phyloP scores from a whole-genome alignment of 2,329 filamentous ascomycete species.

The Esteya vermicola region DNA sequence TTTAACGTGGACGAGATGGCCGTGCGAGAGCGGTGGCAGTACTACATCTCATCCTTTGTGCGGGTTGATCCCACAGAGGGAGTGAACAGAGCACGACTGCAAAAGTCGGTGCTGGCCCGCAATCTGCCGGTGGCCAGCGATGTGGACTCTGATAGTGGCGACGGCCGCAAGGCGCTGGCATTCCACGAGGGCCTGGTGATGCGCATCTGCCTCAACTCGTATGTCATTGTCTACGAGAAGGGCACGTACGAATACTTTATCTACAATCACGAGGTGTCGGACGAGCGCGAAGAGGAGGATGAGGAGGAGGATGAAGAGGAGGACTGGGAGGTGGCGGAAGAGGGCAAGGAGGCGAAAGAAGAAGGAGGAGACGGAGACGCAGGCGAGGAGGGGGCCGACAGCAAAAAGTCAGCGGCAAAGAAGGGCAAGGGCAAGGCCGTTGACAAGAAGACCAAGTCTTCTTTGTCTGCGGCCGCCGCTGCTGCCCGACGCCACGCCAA shows the following conservation, averaged over 20 bases:
- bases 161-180: constrained; percentile 42
- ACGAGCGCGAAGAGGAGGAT: constrained; percentile 42
- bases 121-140: constrained; percentile 52
- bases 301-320: constrained; percentile 2
- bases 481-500: too few relatives aligned
- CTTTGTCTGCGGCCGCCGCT: background rate
- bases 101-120: constrained; percentile 55
- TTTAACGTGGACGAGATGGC: constrained; percentile 85
- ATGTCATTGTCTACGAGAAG: constrained; percentile 64
- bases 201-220: constrained; percentile 63
- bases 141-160: constrained; percentile 48
- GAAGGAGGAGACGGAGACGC: background rate
- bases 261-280: constrained; percentile 55
- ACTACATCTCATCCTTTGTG: constrained; percentile 87
- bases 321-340: background rate
- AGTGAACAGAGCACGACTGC: constrained; percentile 48
- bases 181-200: constrained; percentile 56
- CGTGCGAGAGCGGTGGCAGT: constrained; percentile 73
- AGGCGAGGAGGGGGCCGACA: background rate
- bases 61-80: constrained; percentile 81
- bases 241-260: constrained; percentile 56
- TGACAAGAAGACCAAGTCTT: constrained; percentile 11
- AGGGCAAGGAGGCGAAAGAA: background rate
- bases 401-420: background rate
- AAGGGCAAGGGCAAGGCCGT: background rate